These are phyloP conservation scores for Pseudogymnoascus sp. DNA, from an alignment of 2,329 filamentous ascomycete genomes.

Conservation along the genomic window DNA sequence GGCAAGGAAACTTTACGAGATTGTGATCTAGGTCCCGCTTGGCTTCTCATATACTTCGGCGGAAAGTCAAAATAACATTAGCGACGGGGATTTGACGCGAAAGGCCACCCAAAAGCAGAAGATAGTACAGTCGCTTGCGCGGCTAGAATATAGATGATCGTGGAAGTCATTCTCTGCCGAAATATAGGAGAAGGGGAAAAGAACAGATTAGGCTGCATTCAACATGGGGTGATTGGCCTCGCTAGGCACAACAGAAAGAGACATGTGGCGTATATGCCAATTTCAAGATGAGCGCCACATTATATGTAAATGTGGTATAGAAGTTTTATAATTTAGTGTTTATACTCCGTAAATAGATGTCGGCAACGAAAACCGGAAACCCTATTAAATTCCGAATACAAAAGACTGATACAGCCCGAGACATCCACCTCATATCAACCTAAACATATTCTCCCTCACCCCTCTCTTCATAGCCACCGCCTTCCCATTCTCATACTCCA, in stretches of 20 bases:
- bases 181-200: not conserved
- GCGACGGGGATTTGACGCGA: not conserved
- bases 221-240: not conserved
- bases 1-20: not conserved
- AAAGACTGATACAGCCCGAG: not conserved
- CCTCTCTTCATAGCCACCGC: constrained; percentile 65
- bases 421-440: constrained; percentile 46
- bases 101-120: not conserved
- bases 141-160: not conserved
- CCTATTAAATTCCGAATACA: not conserved
- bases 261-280: not conserved
- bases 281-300: not conserved
- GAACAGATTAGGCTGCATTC: not conserved
- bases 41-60: not conserved
- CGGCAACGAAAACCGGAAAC: not conserved
- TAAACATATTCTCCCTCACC: constrained; percentile 72
- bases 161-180: not conserved
- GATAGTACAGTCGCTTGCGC: not conserved
- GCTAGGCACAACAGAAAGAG: not conserved
- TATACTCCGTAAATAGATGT: not conserved
- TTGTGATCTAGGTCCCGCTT: not conserved
- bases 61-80: not conserved
- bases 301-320: not conserved
- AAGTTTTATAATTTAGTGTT: not conserved
- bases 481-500: constrained; percentile 70